Conservation (phyloP, 2,329 filamentous ascomycete genomes). For the Exophiala sideris region DNA sequence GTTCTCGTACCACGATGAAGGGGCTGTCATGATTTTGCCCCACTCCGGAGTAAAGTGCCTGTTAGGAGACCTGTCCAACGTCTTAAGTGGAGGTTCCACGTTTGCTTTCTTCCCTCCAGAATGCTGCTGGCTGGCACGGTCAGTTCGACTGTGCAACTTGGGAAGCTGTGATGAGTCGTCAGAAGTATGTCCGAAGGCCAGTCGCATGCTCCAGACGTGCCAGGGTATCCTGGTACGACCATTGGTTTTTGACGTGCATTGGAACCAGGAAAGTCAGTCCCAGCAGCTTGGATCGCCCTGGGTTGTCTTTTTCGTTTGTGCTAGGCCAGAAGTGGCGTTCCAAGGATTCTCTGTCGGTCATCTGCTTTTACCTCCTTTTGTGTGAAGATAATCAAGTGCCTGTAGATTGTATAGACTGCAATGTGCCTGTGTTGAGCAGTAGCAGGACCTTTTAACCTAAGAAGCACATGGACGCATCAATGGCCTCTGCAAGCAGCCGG, state of each 20-base stretch:
- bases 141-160: background rate
- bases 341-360: background rate
- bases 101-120: background rate
- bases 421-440: background rate
- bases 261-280: slow-evolving; percentile 7
- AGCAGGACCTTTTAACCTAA: background rate
- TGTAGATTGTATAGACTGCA: background rate
- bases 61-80: no score
- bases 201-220: background rate
- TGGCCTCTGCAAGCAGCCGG: slow-evolving; percentile 11
- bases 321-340: slow-evolving; percentile 2
- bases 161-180: background rate
- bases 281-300: slow-evolving; percentile 7
- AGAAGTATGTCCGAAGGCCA: slow-evolving; percentile 1
- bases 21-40: background rate
- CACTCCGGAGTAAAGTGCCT: no score
- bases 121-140: background rate
- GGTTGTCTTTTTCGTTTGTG: background rate
- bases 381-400: background rate
- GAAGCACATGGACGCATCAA: slow-evolving; percentile 1
- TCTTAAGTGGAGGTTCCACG: background rate
- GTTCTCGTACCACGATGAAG: slow-evolving; percentile 3
- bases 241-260: slow-evolving; percentile 7
- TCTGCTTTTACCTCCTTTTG: background rate
- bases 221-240: slow-evolving; percentile 5